These are phyloP conservation scores for Cladophialophora bantiana DNA, from an alignment of 2,329 filamentous ascomycete species.

Conservation along the genomic window DNA sequence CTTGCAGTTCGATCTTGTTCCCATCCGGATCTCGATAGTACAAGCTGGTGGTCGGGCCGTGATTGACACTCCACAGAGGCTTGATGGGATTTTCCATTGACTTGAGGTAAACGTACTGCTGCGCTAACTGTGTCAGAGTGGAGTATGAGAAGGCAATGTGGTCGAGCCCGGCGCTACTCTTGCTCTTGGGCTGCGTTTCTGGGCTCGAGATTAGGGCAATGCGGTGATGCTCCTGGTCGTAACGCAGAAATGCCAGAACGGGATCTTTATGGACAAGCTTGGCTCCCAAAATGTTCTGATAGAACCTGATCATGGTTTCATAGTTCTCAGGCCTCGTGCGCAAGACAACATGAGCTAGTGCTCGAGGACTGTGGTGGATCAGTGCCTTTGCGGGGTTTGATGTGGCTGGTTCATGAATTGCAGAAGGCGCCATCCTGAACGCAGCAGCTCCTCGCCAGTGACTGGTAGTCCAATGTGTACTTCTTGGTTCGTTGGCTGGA, in stretches of 20 bases:
- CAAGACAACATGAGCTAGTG: conserved; percentile 28
- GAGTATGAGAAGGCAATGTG: conserved; percentile 55
- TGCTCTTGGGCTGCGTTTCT: conserved; percentile 37
- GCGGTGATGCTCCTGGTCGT: conserved; percentile 47
- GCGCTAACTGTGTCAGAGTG: conserved; percentile 46
- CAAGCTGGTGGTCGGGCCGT: conserved; percentile 56
- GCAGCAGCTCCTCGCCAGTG: neutral
- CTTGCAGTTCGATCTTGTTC: conserved; percentile 57
- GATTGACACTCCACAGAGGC: conserved; percentile 57
- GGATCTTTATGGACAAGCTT: conserved; percentile 9
- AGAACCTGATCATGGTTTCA: conserved; percentile 22
- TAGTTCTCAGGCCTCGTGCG: conserved; percentile 23
- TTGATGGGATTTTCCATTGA: conserved; percentile 4
- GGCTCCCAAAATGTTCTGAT: conserved; percentile 18
- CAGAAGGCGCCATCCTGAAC: neutral
- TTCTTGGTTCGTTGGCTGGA: neutral
- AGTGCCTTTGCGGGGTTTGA: neutral
- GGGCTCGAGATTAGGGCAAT: conserved; percentile 49
- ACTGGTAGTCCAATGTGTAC: neutral
- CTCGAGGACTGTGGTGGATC: conserved; percentile 13
- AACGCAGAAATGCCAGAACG: conserved; percentile 18
- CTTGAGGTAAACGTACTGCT: conserved; percentile 47
- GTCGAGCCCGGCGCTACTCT: conserved; percentile 46
- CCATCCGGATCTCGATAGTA: conserved; percentile 60
- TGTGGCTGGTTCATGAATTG: neutral